Base-by-base conservation (phyloP, 495 filamentous ascomycete genomes). In the Lasiosphaeris hirsuta region DNA sequence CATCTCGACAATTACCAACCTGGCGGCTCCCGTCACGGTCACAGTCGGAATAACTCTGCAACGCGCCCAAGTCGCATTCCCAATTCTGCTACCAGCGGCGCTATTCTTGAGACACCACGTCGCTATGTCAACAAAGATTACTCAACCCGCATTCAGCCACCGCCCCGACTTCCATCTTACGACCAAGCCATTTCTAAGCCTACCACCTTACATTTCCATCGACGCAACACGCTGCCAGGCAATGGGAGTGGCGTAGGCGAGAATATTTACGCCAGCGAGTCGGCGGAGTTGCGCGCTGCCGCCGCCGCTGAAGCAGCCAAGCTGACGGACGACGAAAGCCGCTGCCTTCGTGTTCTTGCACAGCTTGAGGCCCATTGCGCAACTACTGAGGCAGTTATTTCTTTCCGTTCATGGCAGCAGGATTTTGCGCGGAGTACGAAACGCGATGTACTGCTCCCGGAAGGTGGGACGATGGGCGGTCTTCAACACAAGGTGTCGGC, bases 371-470 rank as follows among this genome's bases (percentile, higher is more conserved):
- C 65, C 0, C 50, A 76, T 0, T 87, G 83, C 63, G 51, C 54
- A 35, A 84, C 79, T 0, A 66, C 70, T 4, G 76, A 78, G 39
- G 81, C 83, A 14, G 74, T 68, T 17, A 43, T 44, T 2, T 84
- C 80, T 39, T 61, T 86, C 35, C 68, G 64, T 18, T 54, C 51
- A 9, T 85, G 76, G 68, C 78, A 77, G 54, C 63, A 75, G 14
- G 51, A 30, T 10, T 84, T 78, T 64, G 74, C 78, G 35, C 64
- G 69, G 9, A 45, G 46, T 7, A 62, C 62, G 37, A 45, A 63
- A 1, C 58, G 63, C 18, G 42, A 56, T 23, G 30, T 18, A 0
- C 48, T 75, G 5, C 63, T 78, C 0, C 75, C 75, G 4, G 13
- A 35, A 0, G 74, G 71, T 11, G 68, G 65, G 10, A 63, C 61